Evolutionary conservation across 164 flowering plant genomes (phyloP), one percentile per base, ranked within the genome.

Genomic region (Chimonanthus praecox): DNA sequence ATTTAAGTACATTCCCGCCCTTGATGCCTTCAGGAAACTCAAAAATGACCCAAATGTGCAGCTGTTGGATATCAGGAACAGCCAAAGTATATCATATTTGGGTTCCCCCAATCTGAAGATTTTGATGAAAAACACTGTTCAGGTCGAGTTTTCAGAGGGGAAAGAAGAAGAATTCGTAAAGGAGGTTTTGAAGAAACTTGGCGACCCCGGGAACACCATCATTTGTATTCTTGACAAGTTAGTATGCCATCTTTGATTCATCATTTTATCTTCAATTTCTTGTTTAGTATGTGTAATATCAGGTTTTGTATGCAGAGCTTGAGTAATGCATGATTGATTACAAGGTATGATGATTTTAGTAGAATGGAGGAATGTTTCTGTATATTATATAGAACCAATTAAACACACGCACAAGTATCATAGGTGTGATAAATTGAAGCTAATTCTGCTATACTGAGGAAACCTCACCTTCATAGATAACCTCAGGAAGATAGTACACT

Each of bases 31-130:
- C 74, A 21, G 81, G 61, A 95, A 86, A 79, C 90, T 95, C 16
- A 62, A 82, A 48, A 88, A 89, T 51, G 91, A 91, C 74, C 88
- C 91, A 2, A 83, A 67, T 80, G 80, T 82, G 4, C 85, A 86
- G 78, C 83, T 94, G 6, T 71, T 95, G 80, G 98, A 92, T 82
- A 88, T 92, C 58, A 89, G 98, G 84, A 89, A 85, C 48, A 71
- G 58, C 18, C 79, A 82, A 82, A 90, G 85, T 47, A 6, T 86
- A 80, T 72, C 47, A 16, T 76, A 58, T 70, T 15, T 95, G 79
- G 75, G 79, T 68, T 85, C 99, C 61, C 97, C 97, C n/a, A 86
- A 87, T 85, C 81, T 92, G 87, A 87, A 79, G 83, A 43, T 82
- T 68, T 69, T 89, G 75, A 80, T 77, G 63, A 94, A 94, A 85